A percentile compares a stretch with the other conserved stretches of the same genome.
Evolutionary conservation across 768 basidiomycete species (phyloP).

Genomic region (Pulveroboletus sp.): DNA sequence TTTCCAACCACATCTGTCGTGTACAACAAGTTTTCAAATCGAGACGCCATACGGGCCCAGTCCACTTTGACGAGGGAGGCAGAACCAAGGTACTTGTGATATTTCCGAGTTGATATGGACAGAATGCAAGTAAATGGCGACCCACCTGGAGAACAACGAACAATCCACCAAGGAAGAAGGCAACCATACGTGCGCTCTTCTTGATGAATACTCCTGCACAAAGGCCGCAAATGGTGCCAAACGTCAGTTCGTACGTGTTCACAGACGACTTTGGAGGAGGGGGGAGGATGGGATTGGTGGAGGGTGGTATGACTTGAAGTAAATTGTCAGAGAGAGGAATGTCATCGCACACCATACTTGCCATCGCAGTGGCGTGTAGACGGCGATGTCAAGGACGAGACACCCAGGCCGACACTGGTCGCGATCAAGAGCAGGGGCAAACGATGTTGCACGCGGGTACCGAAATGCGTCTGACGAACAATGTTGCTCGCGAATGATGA

Average conservation of each 20-base stretch:
- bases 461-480: background rate
- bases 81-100: conserved; percentile 75
- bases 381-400: conserved; percentile 35
- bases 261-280: conserved; percentile 71
- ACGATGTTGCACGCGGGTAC: background rate
- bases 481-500: background rate
- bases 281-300: conserved; percentile 13
- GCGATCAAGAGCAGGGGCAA: conserved; percentile 24
- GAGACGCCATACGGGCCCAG: conserved; percentile 63
- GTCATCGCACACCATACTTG: conserved; percentile 23
- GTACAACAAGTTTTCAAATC: conserved; percentile 76
- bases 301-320: conserved; percentile 7
- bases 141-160: conserved; percentile 89
- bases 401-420: conserved; percentile 43
- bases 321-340: conserved; percentile 1
- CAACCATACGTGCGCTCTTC: conserved; percentile 84
- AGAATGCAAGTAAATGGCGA: background rate
- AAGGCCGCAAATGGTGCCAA: conserved; percentile 85
- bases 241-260: conserved; percentile 78
- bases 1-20: conserved; percentile 54
- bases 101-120: conserved; percentile 4
- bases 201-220: conserved; percentile 94
- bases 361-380: conserved; percentile 52
- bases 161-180: conserved; percentile 84
- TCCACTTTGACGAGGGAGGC: conserved; percentile 72